Base-by-base conservation (phyloP, 192 early-diverging fungal genomes). In the Funneliformis mosseae region DNA sequence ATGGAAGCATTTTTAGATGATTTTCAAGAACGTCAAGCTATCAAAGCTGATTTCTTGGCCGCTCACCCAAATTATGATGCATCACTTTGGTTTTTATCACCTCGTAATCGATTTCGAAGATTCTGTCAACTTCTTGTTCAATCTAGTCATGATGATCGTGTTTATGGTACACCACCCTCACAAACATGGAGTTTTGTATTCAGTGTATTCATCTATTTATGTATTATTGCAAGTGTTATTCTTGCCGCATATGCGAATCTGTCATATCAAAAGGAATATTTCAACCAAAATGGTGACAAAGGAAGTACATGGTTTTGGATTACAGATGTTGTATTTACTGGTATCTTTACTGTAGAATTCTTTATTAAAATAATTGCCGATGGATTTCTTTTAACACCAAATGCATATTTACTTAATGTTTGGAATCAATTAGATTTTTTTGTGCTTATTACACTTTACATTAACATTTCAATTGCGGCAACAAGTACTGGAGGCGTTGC, bases 361-460 rank as follows among this genome's bases (percentile, higher is more conserved):
- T 27, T 89, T 2, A 82, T 91, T 21, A 86, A 88, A 59, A 81
- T 90, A 43, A 85, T 91, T 68, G 90, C 90, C 0, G 89, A 91
- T 81, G 90, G 90, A 38, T 87, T 91, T 18, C 62, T 89, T 6
- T 81, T 90, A n/a, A 89, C 90, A 8, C 90, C 90, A 0, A 89
- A 91, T 71, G 90, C 90, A 11, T 89, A 89, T 70, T 46, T 91
- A 63, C 73, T 84, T 27, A 85, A 86, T 45, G 83, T 86, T 2
- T 91, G 90, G 90, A 91, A 91, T 67, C 43, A 84, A n/a, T 80
- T 90, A 46, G 90, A 91, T 83, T 84, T 91, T 23, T 88, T 91
- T 78, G 90, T 91, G 5, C 82, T 89, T 2, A 68, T 42, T 9
- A 88, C 90, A 2, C 70, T 91, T 11, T 90, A 88, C 67, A 83